Base-by-base conservation (phyloP, 139 green algal species). In the Closterium sp. region DNA sequence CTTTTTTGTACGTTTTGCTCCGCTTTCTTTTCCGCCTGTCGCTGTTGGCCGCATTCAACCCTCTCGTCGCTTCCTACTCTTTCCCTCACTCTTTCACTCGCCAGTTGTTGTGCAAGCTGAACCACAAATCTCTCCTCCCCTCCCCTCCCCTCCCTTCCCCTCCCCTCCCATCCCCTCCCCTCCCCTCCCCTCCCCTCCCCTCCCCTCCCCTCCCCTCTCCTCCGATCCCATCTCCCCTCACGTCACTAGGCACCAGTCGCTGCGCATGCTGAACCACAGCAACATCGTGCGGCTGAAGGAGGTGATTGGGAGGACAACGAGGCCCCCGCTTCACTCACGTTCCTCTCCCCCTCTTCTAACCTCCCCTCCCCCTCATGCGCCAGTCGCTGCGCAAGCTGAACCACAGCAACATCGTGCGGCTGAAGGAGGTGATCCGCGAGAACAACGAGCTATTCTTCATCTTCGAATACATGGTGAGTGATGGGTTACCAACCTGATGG, bases 401-500 rank as follows among this genome's bases (percentile, higher is more conserved):
- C 62, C 62, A 79, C 62, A 79, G 62, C 62, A 79, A 79, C 62
- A 79, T 79, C 62, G 62, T 79, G 62, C 62, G 62, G 62, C 62
- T 79, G 62, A 79, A 79, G 62, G 17, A 27, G 95, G 98, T 99
- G 90, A 98, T 99, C 24, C 94, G 98, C 0, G 98, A 99, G 88
- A 98, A 98, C 70, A 87, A 87, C 28, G 85, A 87, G 79, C 96
- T 99, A 0, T 99, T 97, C 95, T 98, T 99, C 86, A 97, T 99
- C 11, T 99, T 99, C 73, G 73, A 86, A 28, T 86, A 86, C 73
- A 86, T 86, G 73, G 73, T 98, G 90, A 79, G 62, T 86, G 42
- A 62, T 62, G 42, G 42, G 5, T 7, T 62, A 7, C 42, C 42
- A 62, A 7, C 42, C 42, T 62, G 42, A 50, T 50, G 38, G 38